Percentiles rank a stretch among this genome's conserved stretches.
These are phyloP conservation scores for Ambrosiella xylebori DNA, from an alignment of 2,329 filamentous ascomycete species.

Conservation along the genomic window DNA sequence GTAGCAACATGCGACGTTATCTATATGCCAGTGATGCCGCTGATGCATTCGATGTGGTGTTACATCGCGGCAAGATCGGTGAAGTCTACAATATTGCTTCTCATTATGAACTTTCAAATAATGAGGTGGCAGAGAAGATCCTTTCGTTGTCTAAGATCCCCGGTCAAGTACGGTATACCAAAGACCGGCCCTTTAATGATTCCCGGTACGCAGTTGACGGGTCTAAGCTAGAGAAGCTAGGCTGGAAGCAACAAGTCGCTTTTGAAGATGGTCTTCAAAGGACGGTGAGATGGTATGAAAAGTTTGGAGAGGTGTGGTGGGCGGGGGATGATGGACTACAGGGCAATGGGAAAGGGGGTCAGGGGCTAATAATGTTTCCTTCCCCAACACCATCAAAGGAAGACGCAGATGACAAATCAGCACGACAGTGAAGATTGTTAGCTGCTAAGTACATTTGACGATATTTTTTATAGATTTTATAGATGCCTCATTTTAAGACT, in stretches of 20 bases:
- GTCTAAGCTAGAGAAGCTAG: slow-evolving; percentile 46
- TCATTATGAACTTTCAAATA: slow-evolving; percentile 58
- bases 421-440: neutral
- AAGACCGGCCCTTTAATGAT: slow-evolving; percentile 66
- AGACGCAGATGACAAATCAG: neutral
- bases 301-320: slow-evolving; percentile 53
- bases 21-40: slow-evolving; percentile 65
- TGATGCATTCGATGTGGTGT: slow-evolving; percentile 68
- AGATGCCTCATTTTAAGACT: neutral
- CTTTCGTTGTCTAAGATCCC: neutral
- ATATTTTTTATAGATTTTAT: neutral
- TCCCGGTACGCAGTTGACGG: slow-evolving; percentile 56
- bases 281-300: slow-evolving; percentile 54
- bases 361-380: neutral
- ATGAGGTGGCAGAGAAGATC: slow-evolving; percentile 18
- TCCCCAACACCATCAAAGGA: slow-evolving; percentile 1
- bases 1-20: slow-evolving; percentile 56
- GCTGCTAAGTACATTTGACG: neutral
- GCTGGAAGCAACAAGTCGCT: slow-evolving; percentile 50
- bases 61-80: slow-evolving; percentile 57
- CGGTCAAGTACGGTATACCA: slow-evolving; percentile 34
- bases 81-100: slow-evolving; percentile 74
- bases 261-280: slow-evolving; percentile 45
- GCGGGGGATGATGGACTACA: slow-evolving; percentile 20
- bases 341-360: neutral